Evolutionary conservation across 768 basidiomycete genomes (phyloP).

Genomic region (Kwoniella pini): DNA sequence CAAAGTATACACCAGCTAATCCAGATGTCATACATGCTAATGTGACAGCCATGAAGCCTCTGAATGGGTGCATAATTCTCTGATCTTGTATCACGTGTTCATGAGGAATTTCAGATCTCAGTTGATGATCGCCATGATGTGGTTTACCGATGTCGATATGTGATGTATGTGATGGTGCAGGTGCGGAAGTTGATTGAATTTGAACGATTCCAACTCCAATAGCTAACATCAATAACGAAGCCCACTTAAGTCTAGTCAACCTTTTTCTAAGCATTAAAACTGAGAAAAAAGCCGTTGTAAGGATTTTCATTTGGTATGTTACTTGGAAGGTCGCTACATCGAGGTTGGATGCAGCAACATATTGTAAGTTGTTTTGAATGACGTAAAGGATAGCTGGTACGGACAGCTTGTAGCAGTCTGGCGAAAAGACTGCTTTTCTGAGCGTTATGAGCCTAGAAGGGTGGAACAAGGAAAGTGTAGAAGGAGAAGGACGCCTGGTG

Average conservation of each 20-base stretch:
- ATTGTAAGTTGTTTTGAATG: slow-evolving; percentile 93
- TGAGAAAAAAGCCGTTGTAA: slow-evolving; percentile 88
- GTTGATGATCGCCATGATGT: slow-evolving; percentile 31
- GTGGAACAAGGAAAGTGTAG: slow-evolving; percentile 33
- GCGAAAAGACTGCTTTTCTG: slow-evolving; percentile 72
- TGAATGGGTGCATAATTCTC: slow-evolving; percentile 75
- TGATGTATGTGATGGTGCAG: slow-evolving; percentile 12
- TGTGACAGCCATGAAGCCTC: slow-evolving; percentile 84
- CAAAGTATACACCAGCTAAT: slow-evolving; percentile 95
- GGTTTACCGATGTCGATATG: slow-evolving; percentile 2
- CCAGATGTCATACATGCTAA: slow-evolving; percentile 94
- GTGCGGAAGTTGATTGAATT: slow-evolving; percentile 64
- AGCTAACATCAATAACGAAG: slow-evolving; percentile 78
- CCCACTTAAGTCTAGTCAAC: slow-evolving; percentile 74
- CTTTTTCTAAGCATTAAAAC: slow-evolving; percentile 77
- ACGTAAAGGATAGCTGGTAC: slow-evolving; percentile 96
- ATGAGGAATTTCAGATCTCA: slow-evolving; percentile 44
- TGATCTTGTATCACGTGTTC: background rate
- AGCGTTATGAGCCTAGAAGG: slow-evolving; percentile 62
- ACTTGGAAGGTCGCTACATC: slow-evolving; percentile 96
- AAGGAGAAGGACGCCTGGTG: slow-evolving; percentile 7
- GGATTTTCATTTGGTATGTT: slow-evolving; percentile 95
- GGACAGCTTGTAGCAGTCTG: slow-evolving; percentile 95
- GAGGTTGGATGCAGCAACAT: slow-evolving; percentile 88
- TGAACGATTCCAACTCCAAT: slow-evolving; percentile 89